Evolutionary conservation across 306 rosid species (phyloP).

Genomic region (Cotoneaster glaucophyllus): DNA sequence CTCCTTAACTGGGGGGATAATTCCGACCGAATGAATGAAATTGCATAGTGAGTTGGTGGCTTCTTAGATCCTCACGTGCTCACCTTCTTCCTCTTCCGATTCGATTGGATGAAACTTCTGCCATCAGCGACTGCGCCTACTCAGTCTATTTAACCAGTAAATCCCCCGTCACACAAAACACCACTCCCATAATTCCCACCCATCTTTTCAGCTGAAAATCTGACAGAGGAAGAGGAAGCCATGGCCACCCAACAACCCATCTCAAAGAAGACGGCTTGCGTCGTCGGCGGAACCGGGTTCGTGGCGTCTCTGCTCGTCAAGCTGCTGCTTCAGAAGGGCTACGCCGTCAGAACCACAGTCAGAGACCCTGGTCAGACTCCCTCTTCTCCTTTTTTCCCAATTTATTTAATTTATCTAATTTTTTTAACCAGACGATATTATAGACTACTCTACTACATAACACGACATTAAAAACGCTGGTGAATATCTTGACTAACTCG

Average conservation of each 20-base stretch:
- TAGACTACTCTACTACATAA: too few relatives aligned
- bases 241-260: conserved; percentile 40
- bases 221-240: background rate
- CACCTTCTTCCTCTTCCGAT: conserved; percentile 18
- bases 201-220: background rate
- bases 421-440: background rate
- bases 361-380: conserved; percentile 53
- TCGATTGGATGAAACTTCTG: background rate
- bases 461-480: too few relatives aligned
- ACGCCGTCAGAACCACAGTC: conserved; percentile 64
- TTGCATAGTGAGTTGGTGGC: conserved; percentile 8
- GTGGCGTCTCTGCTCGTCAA: conserved; percentile 60
- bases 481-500: too few relatives aligned
- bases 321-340: conserved; percentile 58
- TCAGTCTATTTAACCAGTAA: background rate
- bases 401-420: background rate
- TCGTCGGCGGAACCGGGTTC: conserved; percentile 67
- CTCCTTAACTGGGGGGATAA: too few relatives aligned
- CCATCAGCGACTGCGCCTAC: too few relatives aligned
- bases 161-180: background rate
- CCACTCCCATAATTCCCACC: background rate
- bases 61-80: conserved; percentile 23
- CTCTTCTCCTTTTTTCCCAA: background rate
- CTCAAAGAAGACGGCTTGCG: conserved; percentile 51
- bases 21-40: background rate